These are phyloP conservation scores for Neckera pumila DNA, from an alignment of 225 moss, liverwort and hornwort species.

Conservation along the genomic window DNA sequence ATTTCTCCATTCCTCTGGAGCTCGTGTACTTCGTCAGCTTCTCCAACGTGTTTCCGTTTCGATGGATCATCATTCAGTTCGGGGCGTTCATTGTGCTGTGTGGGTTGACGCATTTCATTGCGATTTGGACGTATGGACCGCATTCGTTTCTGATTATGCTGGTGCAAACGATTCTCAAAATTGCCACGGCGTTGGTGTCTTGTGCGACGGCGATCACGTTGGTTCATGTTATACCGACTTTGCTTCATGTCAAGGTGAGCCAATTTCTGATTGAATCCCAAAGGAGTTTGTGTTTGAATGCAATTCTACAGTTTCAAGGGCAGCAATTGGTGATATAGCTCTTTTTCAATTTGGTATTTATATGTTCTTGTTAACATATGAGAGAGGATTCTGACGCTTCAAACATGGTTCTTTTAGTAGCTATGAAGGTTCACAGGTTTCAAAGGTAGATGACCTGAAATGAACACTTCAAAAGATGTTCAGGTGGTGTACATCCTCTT, in stretches of 20 bases:
- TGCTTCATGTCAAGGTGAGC: slow-evolving; percentile 80
- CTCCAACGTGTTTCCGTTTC: slow-evolving; percentile 74
- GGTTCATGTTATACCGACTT: slow-evolving; percentile 76
- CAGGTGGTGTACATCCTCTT: neutral
- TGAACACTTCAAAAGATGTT: neutral
- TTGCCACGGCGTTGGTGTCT: slow-evolving; percentile 83
- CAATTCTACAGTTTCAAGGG: neutral
- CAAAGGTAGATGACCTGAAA: neutral
- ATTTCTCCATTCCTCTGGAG: slow-evolving; percentile 94
- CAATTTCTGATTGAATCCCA: neutral
- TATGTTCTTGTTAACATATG: neutral
- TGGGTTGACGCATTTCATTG: slow-evolving; percentile 80
- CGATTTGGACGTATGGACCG: slow-evolving; percentile 91
- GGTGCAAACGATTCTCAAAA: slow-evolving; percentile 72
- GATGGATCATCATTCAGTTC: slow-evolving; percentile 85
- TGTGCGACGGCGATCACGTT: slow-evolving; percentile 80
- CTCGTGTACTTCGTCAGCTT: slow-evolving; percentile 87
- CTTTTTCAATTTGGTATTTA: neutral
- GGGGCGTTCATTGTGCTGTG: slow-evolving; percentile 87
- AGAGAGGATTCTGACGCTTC: neutral
- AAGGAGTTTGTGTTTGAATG: neutral
- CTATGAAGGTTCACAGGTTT: neutral
- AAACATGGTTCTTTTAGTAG: neutral
- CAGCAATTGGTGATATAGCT: neutral
- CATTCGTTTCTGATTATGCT: slow-evolving; percentile 80